These are phyloP conservation scores for Anaeramoeba ignava DNA, from an alignment of 78 protist species.

Conservation along the genomic window DNA sequence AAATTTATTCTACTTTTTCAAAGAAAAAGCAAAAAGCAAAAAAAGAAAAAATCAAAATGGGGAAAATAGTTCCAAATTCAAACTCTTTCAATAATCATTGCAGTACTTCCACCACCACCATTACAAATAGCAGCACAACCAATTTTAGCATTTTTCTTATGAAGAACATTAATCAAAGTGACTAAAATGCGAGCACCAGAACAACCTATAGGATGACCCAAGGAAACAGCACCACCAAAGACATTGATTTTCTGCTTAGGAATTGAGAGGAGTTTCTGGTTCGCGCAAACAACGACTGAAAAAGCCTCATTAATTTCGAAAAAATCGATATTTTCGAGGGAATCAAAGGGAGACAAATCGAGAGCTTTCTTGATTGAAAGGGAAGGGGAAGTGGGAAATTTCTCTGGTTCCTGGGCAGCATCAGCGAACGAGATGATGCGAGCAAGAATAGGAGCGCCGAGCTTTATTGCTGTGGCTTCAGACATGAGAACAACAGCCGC, in stretches of 20 bases:
- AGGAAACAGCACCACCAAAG: slow-evolving; percentile 91
- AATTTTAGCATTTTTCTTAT: not conserved
- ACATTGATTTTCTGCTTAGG: slow-evolving; percentile 66
- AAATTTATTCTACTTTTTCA: too few species aligned
- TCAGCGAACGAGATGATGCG: slow-evolving; percentile 64
- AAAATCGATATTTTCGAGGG: slow-evolving; percentile 39
- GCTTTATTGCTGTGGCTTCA: slow-evolving; percentile 31
- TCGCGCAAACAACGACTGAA: slow-evolving; percentile 71
- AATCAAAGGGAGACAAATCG: slow-evolving; percentile 11
- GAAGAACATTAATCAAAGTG: not conserved
- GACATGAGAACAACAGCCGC: slow-evolving; percentile 64
- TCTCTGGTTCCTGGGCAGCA: slow-evolving; percentile 78
- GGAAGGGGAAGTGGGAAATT: slow-evolving; percentile 83
- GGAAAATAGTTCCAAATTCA: too few species aligned
- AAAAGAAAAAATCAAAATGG: too few species aligned
- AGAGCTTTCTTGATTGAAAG: slow-evolving; percentile 62
- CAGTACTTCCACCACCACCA: slow-evolving; percentile 7
- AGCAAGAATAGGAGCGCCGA: slow-evolving; percentile 63
- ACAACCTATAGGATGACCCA: slow-evolving; percentile 95
- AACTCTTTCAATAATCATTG: too few species aligned
- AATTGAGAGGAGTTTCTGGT: slow-evolving; percentile 24
- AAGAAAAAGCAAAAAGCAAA: too few species aligned
- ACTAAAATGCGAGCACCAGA: slow-evolving; percentile 81
- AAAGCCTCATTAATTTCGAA: slow-evolving; percentile 95
- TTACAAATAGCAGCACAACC: not conserved